These are phyloP conservation scores for Allantophomopsis cytisporea DNA, from an alignment of 2,329 filamentous ascomycete species.

Conservation along the genomic window DNA sequence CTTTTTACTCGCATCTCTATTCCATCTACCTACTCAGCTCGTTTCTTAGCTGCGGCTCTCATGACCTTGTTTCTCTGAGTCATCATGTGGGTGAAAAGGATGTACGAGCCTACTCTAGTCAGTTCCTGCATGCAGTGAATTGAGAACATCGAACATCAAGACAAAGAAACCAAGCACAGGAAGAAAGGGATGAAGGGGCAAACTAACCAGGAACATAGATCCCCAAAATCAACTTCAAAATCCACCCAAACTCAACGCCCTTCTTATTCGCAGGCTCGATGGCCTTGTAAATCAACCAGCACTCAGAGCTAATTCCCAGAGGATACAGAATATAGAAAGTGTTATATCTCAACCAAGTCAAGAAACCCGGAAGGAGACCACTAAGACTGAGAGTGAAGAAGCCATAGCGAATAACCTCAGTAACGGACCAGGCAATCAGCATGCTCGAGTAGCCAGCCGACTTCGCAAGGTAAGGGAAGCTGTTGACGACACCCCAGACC, in stretches of 20 bases:
- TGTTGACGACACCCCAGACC: conserved; percentile 71
- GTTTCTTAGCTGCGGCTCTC: conserved; percentile 37
- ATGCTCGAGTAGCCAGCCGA: conserved; percentile 58
- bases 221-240: conserved; percentile 50
- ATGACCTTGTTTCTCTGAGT: conserved; percentile 71
- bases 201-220: conserved; percentile 69
- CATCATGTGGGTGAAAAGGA: conserved; percentile 93
- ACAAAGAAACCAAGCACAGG: background rate
- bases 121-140: background rate
- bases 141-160: background rate
- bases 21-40: background rate
- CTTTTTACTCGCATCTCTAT: no score
- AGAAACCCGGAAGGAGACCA: conserved; percentile 43
- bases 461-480: conserved; percentile 53
- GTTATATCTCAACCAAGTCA: conserved; percentile 81
- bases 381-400: conserved; percentile 72
- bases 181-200: no score
- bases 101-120: conserved; percentile 40
- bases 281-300: conserved; percentile 61
- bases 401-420: conserved; percentile 85
- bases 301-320: conserved; percentile 80
- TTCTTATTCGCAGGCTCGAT: conserved; percentile 42
- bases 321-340: conserved; percentile 91
- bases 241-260: conserved; percentile 37
- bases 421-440: conserved; percentile 78